Conservation (phyloP, 169 alveolate species). For the Plasmodium sp. region DNA sequence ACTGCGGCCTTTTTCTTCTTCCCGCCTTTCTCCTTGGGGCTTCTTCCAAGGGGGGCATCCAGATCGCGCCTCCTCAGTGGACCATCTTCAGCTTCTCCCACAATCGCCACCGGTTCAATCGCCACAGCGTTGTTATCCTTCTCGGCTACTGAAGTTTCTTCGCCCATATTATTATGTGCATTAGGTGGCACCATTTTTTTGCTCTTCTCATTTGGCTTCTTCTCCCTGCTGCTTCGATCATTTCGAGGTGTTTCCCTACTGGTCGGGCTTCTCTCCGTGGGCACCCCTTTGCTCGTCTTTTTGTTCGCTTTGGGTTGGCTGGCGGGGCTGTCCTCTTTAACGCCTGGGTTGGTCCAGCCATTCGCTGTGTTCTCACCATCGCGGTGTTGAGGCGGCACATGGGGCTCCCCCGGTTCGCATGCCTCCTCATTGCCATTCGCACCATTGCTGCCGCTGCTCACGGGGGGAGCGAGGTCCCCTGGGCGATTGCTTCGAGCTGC, state of each 20-base stretch:
- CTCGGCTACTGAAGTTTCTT: background rate
- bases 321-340: background rate
- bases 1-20: background rate
- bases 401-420: background rate
- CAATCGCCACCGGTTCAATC: background rate
- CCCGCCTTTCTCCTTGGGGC: background rate
- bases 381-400: background rate
- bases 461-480: background rate
- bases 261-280: background rate
- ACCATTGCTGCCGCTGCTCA: background rate
- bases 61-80: background rate
- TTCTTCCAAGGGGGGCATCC: background rate
- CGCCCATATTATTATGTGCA: background rate
- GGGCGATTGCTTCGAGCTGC: background rate
- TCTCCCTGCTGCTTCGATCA: background rate
- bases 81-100: background rate
- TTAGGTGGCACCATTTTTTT: background rate
- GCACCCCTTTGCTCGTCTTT: background rate
- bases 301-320: background rate
- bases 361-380: background rate
- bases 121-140: background rate
- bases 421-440: background rate
- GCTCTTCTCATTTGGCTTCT: background rate
- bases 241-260: background rate
- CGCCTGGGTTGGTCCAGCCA: background rate